Conservation (phyloP, 1,284 basidiomycete species). For the Cryptococcus sp. region DNA sequence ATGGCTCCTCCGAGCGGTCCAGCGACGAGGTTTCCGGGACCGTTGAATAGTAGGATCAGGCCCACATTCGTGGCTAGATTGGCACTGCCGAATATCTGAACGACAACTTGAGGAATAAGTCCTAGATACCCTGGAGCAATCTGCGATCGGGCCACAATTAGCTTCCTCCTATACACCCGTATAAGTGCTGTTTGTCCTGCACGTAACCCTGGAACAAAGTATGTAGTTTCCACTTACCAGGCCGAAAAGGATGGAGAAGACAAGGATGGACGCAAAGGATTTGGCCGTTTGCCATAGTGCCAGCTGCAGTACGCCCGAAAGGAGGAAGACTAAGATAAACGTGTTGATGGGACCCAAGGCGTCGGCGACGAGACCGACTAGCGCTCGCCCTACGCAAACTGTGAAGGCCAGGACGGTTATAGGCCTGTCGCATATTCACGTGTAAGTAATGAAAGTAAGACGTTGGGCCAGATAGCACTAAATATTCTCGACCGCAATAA, state of each 20-base stretch:
- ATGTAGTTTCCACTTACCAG: conserved; percentile 14
- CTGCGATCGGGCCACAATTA: not conserved
- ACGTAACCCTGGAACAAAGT: no score
- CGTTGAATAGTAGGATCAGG: conserved; percentile 23
- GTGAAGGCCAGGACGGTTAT: conserved; percentile 24
- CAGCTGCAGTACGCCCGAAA: conserved; percentile 26
- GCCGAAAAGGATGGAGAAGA: conserved; percentile 30
- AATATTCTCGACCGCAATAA: not conserved
- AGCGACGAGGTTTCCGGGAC: conserved; percentile 25
- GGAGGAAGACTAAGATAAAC: conserved; percentile 26
- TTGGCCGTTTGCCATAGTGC: conserved; percentile 34
- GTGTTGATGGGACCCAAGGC: conserved; percentile 30
- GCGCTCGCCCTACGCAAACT: conserved; percentile 26
- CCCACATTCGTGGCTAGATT: conserved; percentile 42
- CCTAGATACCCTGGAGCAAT: conserved; percentile 37
- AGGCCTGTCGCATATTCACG: conserved; percentile 15
- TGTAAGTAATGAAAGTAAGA: not conserved
- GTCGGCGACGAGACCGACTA: conserved; percentile 32
- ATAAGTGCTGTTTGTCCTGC: no score
- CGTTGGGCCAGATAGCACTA: not conserved
- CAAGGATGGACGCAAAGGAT: conserved; percentile 22
- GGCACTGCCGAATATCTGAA: conserved; percentile 34
- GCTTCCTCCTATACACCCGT: no score
- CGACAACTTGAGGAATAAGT: conserved; percentile 38
- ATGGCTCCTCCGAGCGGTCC: conserved; percentile 29